Evolutionary conservation across 2,329 filamentous ascomycete species (phyloP).

Genomic region (Penicillium sp.): DNA sequence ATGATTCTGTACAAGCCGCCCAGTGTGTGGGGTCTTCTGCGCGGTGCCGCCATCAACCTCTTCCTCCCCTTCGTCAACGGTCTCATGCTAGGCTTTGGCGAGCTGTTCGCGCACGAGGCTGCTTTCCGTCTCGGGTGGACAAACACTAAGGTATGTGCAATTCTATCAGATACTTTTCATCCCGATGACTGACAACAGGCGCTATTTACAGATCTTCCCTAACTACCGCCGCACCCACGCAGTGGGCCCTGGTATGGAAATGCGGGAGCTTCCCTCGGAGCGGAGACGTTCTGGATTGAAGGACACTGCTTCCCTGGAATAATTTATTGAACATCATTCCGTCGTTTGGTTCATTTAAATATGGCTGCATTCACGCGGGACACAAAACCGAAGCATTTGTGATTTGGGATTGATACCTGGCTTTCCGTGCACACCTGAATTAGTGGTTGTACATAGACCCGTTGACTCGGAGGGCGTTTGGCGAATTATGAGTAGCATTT

Average conservation of each 20-base stretch:
- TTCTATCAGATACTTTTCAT: not conserved
- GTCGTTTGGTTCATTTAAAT: slow-evolving; percentile 4
- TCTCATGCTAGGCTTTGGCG: slow-evolving; percentile 96
- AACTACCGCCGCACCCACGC: slow-evolving; percentile 62
- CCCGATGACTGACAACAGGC: not conserved
- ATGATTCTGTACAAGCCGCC: slow-evolving; percentile 76
- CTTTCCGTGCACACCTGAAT: slow-evolving; percentile 13
- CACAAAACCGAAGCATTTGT: slow-evolving; percentile 24
- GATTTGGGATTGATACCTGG: slow-evolving; percentile 19
- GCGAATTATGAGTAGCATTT: slow-evolving; percentile 25
- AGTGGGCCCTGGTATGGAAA: slow-evolving; percentile 79
- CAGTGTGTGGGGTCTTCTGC: slow-evolving; percentile 78
- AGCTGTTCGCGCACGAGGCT: slow-evolving; percentile 93
- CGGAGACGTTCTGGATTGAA: slow-evolving; percentile 57
- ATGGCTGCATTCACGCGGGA: slow-evolving; percentile 16
- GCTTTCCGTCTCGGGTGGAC: slow-evolving; percentile 93
- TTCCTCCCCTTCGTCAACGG: slow-evolving; percentile 94
- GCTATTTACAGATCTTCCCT: slow-evolving; percentile 54
- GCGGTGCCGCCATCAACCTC: slow-evolving; percentile 93
- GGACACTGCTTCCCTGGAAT: slow-evolving; percentile 69
- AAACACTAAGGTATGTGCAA: slow-evolving; percentile 74
- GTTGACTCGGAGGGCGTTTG: slow-evolving; percentile 31
- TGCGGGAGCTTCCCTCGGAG: slow-evolving; percentile 65
- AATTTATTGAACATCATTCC: slow-evolving; percentile 15
- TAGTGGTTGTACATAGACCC: slow-evolving; percentile 37